Conservation (phyloP, 306 rosid species). For the Lathyrus aphaca region DNA sequence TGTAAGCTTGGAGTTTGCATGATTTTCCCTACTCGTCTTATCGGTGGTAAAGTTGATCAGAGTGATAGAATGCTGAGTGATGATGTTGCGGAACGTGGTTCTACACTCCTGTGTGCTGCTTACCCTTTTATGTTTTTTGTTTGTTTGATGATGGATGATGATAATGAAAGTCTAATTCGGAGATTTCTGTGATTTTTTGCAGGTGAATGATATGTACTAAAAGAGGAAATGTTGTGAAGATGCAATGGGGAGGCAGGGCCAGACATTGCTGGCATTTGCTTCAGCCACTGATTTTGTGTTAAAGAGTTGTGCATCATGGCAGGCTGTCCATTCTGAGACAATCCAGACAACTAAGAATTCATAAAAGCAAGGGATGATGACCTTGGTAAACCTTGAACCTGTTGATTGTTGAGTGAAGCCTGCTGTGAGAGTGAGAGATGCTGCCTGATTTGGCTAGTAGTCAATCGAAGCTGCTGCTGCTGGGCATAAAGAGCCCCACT, state of each 20-base stretch:
- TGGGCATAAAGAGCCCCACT: conserved; percentile 67
- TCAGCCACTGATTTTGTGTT: no score
- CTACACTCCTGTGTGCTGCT: conserved; percentile 67
- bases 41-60: conserved; percentile 82
- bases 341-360: conserved; percentile 78
- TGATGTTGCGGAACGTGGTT: conserved; percentile 90
- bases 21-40: conserved; percentile 93
- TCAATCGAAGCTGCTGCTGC: conserved; percentile 55
- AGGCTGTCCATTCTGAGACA: no score
- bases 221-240: no score
- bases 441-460: conserved; percentile 77
- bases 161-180: no score
- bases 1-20: conserved; percentile 97
- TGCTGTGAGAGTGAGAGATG: conserved; percentile 83
- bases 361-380: conserved; percentile 75
- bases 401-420: conserved; percentile 60
- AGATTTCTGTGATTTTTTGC: no score
- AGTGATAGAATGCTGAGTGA: conserved; percentile 98
- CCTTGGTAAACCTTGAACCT: conserved; percentile 85
- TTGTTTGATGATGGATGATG: no score
- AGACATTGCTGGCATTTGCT: no score
- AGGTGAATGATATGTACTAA: no score
- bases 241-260: no score
- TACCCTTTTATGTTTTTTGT: no score
- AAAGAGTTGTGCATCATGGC: no score